Evolutionary conservation across 2,329 filamentous ascomycete genomes (phyloP), one percentile per base, ranked within the genome.

Genomic region (Neopestalotiopsis rosae): DNA sequence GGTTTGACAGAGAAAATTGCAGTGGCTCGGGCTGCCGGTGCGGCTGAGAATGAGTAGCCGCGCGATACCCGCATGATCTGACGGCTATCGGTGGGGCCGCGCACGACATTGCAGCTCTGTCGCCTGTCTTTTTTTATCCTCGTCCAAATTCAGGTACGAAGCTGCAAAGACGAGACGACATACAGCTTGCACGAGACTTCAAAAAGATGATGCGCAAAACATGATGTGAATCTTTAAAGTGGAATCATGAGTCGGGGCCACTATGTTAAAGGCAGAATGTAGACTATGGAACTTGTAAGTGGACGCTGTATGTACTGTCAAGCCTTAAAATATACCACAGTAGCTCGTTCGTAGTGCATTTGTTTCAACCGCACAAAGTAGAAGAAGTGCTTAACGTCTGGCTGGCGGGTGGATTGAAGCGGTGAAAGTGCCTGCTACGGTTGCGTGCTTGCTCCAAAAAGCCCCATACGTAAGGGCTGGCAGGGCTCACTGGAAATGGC

Each of bases 41-140:
- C 65, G 65, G 65, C 65, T 67, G 65, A 67, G 28, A 56, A 56
- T 59, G 65, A n/a, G n/a, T 52, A 67, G 58, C 65, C 24, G 65
- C 56, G 65, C 56, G 65, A 42, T 67, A 67, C n/a, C 42, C 42
- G 64, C 34, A 13, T 24, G 42, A 38, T 17, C 52, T 40, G 56
- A 49, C 65, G 65, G 65, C 56, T 59, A 32, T 67, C 65, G 65
- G 65, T 32, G 20, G 42, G 49, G n/a, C 38, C 40, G 13, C 30
- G 28, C 30, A 28, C 24, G 30, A 40, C 14, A 30, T 62, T 30
- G 28, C 59, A 14, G 32, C 24, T 30, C 17, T 20, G 30, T 13
- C 20, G 30, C 40, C 20, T 58, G 7, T 40, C 34, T 30, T 17
- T 24, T 12, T 62, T 34, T n/a, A 20, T 62, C 59, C 28, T 30